Evolutionary conservation across 1,284 basidiomycete species (phyloP).

Genomic region (Malassezia japonica): DNA sequence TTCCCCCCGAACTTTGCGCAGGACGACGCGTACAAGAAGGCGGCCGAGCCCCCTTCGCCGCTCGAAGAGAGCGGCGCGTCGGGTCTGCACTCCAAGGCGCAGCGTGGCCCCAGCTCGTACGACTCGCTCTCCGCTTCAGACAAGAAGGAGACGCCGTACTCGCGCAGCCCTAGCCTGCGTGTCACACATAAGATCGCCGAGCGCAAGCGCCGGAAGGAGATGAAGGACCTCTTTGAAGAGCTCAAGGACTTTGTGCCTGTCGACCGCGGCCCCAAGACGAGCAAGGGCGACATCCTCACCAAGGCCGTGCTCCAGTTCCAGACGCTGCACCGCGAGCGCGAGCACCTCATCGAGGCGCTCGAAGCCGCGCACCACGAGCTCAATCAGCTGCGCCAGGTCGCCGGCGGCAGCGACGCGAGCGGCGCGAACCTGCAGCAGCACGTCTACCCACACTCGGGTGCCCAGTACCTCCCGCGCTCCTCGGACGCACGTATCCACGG

Average conservation of each 20-base stretch:
- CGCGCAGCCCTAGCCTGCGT: conserved; percentile 38
- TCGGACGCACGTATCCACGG: conserved; percentile 9
- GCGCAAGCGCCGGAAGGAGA: conserved; percentile 43
- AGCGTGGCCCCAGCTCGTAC: conserved; percentile 11
- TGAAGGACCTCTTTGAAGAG: conserved; percentile 48
- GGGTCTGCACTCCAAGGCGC: conserved; percentile 12
- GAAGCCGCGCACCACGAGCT: conserved; percentile 19
- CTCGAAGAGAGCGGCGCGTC: neutral
- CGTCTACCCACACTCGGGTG: conserved; percentile 13
- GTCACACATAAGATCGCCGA: conserved; percentile 47
- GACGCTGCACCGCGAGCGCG: conserved; percentile 18
- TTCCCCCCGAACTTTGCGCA: conserved; percentile 15
- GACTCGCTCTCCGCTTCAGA: conserved; percentile 18
- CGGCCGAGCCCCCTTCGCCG: neutral
- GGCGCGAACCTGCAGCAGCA: conserved; percentile 3
- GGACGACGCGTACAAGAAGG: conserved; percentile 12
- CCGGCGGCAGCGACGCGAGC: conserved; percentile 5
- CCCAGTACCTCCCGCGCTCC: conserved; percentile 4
- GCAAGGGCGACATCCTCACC: conserved; percentile 45
- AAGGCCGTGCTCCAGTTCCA: conserved; percentile 23
- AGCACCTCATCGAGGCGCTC: conserved; percentile 18
- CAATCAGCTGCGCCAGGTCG: conserved; percentile 16
- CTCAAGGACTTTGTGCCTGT: conserved; percentile 40
- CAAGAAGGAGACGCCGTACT: conserved; percentile 42
- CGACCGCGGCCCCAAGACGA: conserved; percentile 42